Percentiles rank a stretch among this genome's conserved stretches.
phyloP scores from a whole-genome alignment of 2,329 filamentous ascomycete species.

The Passalora sequoiae region DNA sequence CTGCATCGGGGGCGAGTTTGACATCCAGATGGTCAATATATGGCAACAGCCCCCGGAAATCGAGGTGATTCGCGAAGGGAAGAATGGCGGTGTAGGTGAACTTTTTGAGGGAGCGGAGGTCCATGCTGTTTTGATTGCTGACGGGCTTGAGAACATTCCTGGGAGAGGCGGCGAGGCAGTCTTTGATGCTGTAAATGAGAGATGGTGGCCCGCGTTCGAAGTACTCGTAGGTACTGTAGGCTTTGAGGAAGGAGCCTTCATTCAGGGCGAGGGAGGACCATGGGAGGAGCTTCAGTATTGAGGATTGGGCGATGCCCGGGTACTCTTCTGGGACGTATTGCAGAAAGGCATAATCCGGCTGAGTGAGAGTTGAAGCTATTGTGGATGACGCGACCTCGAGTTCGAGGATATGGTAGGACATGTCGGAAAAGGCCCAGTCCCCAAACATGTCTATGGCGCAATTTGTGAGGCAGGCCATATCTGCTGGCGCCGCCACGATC shows the following conservation, averaged over 20 bases:
- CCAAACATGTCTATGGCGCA: conserved; percentile 50
- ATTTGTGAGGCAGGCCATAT: conserved; percentile 57
- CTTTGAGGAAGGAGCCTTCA: conserved; percentile 68
- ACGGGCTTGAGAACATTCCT: conserved; percentile 2
- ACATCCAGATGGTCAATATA: conserved; percentile 32
- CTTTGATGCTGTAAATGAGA: conserved; percentile 29
- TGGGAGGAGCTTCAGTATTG: conserved; percentile 54
- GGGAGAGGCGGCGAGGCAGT: conserved; percentile 15
- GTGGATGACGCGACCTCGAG: conserved; percentile 9
- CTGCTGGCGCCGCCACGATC: conserved; percentile 53
- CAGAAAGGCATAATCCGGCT: conserved; percentile 8
- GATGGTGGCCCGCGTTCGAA: conserved; percentile 54
- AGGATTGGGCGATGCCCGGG: conserved; percentile 24
- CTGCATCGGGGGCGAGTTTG: conserved; percentile 40
- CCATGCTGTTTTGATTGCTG: conserved; percentile 2
- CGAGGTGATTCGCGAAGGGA: conserved; percentile 29
- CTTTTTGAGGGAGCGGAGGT: conserved; percentile 25
- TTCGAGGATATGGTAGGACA: conserved; percentile 31
- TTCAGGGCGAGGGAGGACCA: conserved; percentile 66
- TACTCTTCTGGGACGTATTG: conserved; percentile 13
- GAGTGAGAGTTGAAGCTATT: not conserved
- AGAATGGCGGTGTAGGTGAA: conserved; percentile 34
- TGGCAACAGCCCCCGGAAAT: conserved; percentile 24
- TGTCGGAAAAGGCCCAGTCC: conserved; percentile 32
- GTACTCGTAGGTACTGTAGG: conserved; percentile 67